Conservation (phyloP, 768 basidiomycete species). For the Hygrophoropsis aurantiaca region DNA sequence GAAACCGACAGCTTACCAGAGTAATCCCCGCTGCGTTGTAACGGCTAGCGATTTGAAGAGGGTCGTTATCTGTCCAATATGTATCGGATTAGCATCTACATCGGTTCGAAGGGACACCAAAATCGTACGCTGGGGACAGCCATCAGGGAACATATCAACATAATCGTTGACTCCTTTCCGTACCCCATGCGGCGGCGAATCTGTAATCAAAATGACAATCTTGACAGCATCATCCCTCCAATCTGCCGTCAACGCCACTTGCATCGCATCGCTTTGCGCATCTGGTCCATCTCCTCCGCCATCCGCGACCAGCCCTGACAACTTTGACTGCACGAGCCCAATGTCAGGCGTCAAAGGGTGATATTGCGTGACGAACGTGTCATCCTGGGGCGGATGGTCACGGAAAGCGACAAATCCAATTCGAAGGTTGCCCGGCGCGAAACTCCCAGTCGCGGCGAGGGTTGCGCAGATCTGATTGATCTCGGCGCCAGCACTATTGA, state of each 20-base stretch:
- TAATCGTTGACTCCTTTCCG: slow-evolving; percentile 34
- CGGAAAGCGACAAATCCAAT: slow-evolving; percentile 51
- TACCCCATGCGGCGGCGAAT: slow-evolving; percentile 54
- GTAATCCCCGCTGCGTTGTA: slow-evolving; percentile 53
- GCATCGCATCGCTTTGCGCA: slow-evolving; percentile 48
- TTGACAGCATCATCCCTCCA: slow-evolving; percentile 46
- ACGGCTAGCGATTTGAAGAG: slow-evolving; percentile 34
- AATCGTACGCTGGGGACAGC: background rate
- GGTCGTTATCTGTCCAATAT: slow-evolving; percentile 25
- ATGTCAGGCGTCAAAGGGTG: slow-evolving; percentile 43
- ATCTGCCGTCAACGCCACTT: slow-evolving; percentile 38
- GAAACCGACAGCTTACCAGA: too few species aligned
- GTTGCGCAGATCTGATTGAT: slow-evolving; percentile 29
- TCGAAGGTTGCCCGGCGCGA: slow-evolving; percentile 38
- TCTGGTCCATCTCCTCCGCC: slow-evolving; percentile 51
- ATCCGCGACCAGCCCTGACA: slow-evolving; percentile 36
- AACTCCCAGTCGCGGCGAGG: too few species aligned
- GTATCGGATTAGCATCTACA: background rate
- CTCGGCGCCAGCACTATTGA: slow-evolving; percentile 14
- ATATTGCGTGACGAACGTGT: slow-evolving; percentile 43
- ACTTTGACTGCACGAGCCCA: slow-evolving; percentile 32
- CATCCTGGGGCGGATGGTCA: slow-evolving; percentile 50
- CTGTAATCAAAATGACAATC: slow-evolving; percentile 48
- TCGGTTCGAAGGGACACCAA: background rate
- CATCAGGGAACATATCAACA: slow-evolving; percentile 1